Conservation (phyloP, 495 filamentous ascomycete species). For the Chaetomium tenue region DNA sequence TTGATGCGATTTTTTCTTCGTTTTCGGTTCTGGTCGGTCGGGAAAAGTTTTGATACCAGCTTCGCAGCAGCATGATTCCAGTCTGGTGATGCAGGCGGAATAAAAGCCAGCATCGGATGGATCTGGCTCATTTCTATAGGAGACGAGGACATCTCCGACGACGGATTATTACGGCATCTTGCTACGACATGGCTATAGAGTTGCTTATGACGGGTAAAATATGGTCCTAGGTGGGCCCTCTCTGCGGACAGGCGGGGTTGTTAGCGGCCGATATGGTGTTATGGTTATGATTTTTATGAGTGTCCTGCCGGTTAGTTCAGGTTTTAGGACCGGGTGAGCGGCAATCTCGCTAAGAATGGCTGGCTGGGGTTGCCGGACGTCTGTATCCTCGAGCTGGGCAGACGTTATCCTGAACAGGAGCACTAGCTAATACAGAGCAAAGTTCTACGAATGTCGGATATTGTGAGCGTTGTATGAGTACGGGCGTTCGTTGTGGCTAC, state of each 20-base stretch:
- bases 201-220: slow-evolving; percentile 29
- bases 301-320: slow-evolving; percentile 22
- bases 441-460: slow-evolving; percentile 12
- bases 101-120: slow-evolving; percentile 25
- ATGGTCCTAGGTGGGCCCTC: slow-evolving; percentile 28
- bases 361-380: slow-evolving; percentile 19
- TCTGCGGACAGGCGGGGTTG: slow-evolving; percentile 26
- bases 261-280: slow-evolving; percentile 33
- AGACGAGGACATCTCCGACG: slow-evolving; percentile 25
- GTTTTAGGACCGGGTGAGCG: slow-evolving; percentile 22
- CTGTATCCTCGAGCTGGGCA: slow-evolving; percentile 20
- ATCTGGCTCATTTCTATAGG: slow-evolving; percentile 28
- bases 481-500: too few relatives aligned
- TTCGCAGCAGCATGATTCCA: slow-evolving; percentile 43
- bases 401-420: slow-evolving; percentile 29
- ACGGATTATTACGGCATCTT: slow-evolving; percentile 34
- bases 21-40: slow-evolving; percentile 38
- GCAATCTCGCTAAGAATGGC: slow-evolving; percentile 18
- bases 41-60: slow-evolving; percentile 54
- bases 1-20: slow-evolving; percentile 13
- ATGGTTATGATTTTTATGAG: slow-evolving; percentile 31
- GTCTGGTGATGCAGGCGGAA: slow-evolving; percentile 22
- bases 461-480: background rate
- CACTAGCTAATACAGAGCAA: slow-evolving; percentile 37
- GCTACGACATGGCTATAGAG: slow-evolving; percentile 37